Conservation (phyloP, 2,329 filamentous ascomycete genomes). For the Fusarium hostae region DNA sequence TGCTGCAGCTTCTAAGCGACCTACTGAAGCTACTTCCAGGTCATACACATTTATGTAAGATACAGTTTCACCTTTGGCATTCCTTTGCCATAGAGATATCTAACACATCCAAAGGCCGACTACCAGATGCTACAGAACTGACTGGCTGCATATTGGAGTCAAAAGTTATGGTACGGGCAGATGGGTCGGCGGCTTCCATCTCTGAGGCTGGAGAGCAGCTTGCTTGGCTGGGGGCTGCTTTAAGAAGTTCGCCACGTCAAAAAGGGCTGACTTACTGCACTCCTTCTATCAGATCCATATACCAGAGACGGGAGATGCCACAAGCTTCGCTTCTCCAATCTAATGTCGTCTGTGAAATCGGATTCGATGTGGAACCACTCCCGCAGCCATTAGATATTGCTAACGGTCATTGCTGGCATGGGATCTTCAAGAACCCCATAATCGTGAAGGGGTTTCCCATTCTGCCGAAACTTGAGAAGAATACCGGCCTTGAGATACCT, state of each 20-base stretch:
- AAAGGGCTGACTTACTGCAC: fast-evolving
- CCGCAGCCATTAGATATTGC: fast-evolving
- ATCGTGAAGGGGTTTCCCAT: not conserved
- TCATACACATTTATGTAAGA: not conserved
- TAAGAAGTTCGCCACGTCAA: not conserved
- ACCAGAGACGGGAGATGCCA: fast-evolving
- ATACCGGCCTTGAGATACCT: not conserved
- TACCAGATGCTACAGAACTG: not conserved
- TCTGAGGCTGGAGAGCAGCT: not conserved
- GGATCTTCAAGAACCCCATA: not conserved
- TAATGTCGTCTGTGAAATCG: not conserved
- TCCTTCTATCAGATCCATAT: fast-evolving
- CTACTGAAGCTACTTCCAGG: not conserved
- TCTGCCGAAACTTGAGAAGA: not conserved
- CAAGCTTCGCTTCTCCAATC: too few species aligned
- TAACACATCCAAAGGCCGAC: fast-evolving
- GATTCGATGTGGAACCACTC: not conserved
- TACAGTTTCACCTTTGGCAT: not conserved
- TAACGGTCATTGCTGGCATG: not conserved
- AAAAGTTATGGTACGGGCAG: not conserved
- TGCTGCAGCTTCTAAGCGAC: not conserved
- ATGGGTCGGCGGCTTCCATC: not conserved
- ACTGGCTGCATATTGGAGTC: not conserved
- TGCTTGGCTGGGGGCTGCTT: not conserved
- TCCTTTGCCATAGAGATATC: not conserved